Evolutionary conservation across 768 basidiomycete genomes (phyloP).

Genomic region (Pholiota microspora): DNA sequence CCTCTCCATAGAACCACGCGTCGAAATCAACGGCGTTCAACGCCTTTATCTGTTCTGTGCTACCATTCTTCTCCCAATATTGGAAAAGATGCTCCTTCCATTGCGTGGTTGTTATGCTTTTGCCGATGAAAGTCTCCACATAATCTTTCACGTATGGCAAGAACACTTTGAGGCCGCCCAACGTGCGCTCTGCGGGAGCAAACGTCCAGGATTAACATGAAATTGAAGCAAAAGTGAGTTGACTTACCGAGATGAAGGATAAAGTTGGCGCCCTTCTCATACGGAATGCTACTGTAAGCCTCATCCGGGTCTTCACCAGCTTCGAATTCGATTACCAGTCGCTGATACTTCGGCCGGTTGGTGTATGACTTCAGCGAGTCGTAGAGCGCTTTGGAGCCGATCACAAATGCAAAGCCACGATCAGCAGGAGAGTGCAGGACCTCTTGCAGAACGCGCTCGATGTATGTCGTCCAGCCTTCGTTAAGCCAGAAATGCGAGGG

Average conservation of each 20-base stretch:
- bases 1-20: conserved; percentile 85
- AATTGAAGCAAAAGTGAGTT: background rate
- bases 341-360: conserved; percentile 69
- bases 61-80: conserved; percentile 62
- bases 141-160: conserved; percentile 84
- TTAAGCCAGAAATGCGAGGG: conserved; percentile 87
- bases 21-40: conserved; percentile 78
- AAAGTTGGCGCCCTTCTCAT: conserved; percentile 90
- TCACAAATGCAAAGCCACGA: conserved; percentile 78
- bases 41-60: conserved; percentile 56
- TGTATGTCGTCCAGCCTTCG: conserved; percentile 93
- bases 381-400: conserved; percentile 69
- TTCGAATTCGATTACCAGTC: conserved; percentile 74
- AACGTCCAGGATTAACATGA: background rate
- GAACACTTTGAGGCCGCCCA: conserved; percentile 84
- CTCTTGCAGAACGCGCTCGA: conserved; percentile 78
- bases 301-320: conserved; percentile 76
- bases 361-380: conserved; percentile 66
- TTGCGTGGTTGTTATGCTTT: conserved; percentile 78
- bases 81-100: conserved; percentile 81
- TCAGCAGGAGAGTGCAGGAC: conserved; percentile 69
- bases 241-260: conserved; percentile 72
- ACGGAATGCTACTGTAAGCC: conserved; percentile 73
- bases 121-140: conserved; percentile 75
- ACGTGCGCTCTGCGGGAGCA: conserved; percentile 48